Evolutionary conservation across 2,329 filamentous ascomycete genomes (phyloP), one percentile per base, ranked within the genome.

Genomic region (Botryotinia globosa): DNA sequence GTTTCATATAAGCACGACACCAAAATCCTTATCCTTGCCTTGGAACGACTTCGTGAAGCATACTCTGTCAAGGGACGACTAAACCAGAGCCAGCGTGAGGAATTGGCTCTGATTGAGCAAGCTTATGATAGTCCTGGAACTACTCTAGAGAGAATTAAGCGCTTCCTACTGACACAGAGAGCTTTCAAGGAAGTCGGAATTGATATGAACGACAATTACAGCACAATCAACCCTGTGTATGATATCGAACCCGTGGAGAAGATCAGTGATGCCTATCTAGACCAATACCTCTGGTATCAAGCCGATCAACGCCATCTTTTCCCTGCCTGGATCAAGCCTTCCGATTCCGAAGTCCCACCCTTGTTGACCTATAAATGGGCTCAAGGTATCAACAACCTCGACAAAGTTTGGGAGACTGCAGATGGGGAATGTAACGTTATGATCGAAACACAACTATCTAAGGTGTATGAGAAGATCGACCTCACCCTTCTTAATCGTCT

Each of bases 161-260:
- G 96, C 66, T 98, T 98, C 86, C 85, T 99, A 75, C 89, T 99
- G 62, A 99, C 97, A 0, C 96, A 99, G 81, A 90, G 96, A 82
- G 96, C 97, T 1, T 99, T 99, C 88, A 99, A 99, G 84, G 96
- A 99, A 83, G 96, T 99, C 62, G 96, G 95, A 72, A 99, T 99
- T 77, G 96, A 99, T 81, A 99, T 99, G 96, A 99, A 99, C 82
- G 96, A 99, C 84, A 99, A 99, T 80, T 99, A 99, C 84, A 98
- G 91, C 85, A 95, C 94, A 29, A 99, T 99, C 85, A 99, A 99
- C 80, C 97, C 96, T 0, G 96, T 99, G 1, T 99, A 99, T 81
- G 96, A 99, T 77, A 96, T 99, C 74, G 97, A 99, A 83, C 96
- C 96, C 0, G 98, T 99, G 74, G 96, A 99, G 85, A 99, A 99